phyloP scores from a whole-genome alignment of 2,329 filamentous ascomycete species.

The Sporothrix globosa region DNA sequence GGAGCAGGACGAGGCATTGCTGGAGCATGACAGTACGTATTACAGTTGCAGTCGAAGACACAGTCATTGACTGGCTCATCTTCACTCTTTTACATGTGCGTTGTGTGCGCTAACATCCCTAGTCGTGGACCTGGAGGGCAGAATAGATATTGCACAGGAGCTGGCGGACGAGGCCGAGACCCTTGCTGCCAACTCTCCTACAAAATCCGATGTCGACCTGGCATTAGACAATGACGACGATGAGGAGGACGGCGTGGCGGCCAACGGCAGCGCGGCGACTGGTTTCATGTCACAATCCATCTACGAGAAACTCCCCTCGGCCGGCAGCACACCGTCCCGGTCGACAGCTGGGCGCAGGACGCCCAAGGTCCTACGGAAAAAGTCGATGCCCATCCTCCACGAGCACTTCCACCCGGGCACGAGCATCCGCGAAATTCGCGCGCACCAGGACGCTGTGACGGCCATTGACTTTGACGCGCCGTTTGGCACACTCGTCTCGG shows the following conservation, averaged over 20 bases:
- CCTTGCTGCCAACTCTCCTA: slow-evolving; percentile 56
- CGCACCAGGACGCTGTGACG: slow-evolving; percentile 85
- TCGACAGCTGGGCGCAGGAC: slow-evolving; percentile 45
- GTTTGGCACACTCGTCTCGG: slow-evolving; percentile 91
- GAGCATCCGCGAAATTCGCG: slow-evolving; percentile 82
- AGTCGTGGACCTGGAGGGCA: slow-evolving; percentile 66
- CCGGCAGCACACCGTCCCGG: slow-evolving; percentile 54
- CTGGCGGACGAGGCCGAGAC: slow-evolving; percentile 62
- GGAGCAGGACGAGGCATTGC: slow-evolving; percentile 85
- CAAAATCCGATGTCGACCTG: slow-evolving; percentile 58
- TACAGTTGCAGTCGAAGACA: too few species aligned
- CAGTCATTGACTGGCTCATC: too few species aligned
- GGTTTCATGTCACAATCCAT: slow-evolving; percentile 97
- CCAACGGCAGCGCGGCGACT: slow-evolving; percentile 33
- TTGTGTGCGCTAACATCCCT: slow-evolving; percentile 40
- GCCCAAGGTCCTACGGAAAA: slow-evolving; percentile 65
- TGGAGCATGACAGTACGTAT: slow-evolving; percentile 81
- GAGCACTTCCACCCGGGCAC: slow-evolving; percentile 93
- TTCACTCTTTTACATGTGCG: too few species aligned
- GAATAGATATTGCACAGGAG: slow-evolving; percentile 64
- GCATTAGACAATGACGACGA: slow-evolving; percentile 55
- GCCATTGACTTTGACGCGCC: slow-evolving; percentile 96
- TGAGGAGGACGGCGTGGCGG: slow-evolving; percentile 31
- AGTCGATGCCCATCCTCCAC: slow-evolving; percentile 92
- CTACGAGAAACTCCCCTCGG: slow-evolving; percentile 82